Evolutionary conservation across 139 green algal genomes (phyloP).

Genomic region (Volvox africanus): DNA sequence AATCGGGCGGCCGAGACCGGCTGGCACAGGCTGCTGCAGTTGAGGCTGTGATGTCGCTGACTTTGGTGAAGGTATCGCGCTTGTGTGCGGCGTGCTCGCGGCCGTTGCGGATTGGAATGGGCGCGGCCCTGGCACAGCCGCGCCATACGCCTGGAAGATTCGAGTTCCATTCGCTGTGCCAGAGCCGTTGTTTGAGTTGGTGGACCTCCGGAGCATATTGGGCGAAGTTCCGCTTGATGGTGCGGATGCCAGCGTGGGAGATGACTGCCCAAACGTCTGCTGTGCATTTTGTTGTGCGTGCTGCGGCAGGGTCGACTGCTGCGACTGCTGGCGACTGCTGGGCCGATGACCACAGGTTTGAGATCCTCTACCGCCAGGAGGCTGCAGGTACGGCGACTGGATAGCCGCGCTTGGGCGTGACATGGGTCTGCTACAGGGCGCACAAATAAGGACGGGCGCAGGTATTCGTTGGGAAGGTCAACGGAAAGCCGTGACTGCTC

Average conservation of each 20-base stretch:
- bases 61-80: background rate
- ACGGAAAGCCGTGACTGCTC: background rate
- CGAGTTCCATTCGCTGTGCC: background rate
- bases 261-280: background rate
- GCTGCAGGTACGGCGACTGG: conserved; percentile 39
- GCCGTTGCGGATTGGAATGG: background rate
- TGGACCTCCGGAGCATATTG: background rate
- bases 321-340: background rate
- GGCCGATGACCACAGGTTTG: background rate
- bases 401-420: background rate
- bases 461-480: background rate
- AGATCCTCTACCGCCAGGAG: background rate
- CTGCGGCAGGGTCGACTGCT: conserved; percentile 4
- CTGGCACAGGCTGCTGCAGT: background rate
- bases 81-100: background rate
- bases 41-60: background rate
- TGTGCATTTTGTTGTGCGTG: background rate
- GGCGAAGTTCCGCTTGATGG: background rate
- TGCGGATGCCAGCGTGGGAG: background rate
- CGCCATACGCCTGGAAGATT: conserved; percentile 29
- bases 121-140: background rate
- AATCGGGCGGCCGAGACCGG: background rate
- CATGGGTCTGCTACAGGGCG: background rate
- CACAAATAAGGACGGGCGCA: background rate
- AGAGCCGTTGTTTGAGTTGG: background rate